Evolutionary conservation across 2,329 filamentous ascomycete genomes (phyloP).

Genomic region (Delphinella strobiligena): DNA sequence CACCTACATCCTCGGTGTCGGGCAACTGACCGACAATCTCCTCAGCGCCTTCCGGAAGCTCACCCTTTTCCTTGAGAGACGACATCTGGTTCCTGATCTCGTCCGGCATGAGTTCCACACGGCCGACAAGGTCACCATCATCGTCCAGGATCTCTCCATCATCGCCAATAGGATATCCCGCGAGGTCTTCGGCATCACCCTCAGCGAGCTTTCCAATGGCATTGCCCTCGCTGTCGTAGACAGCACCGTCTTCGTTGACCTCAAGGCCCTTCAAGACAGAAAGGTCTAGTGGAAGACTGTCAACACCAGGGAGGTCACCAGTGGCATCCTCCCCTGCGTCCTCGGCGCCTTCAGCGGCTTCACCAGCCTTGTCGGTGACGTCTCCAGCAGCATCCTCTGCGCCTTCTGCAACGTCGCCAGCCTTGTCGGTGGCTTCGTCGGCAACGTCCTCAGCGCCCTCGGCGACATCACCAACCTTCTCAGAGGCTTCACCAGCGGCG

Average conservation of each 20-base stretch:
- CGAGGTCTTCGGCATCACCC: conserved; percentile 40
- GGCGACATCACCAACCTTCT: conserved; percentile 19
- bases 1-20: conserved; percentile 20
- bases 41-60: conserved; percentile 23
- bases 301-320: conserved; percentile 20
- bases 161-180: conserved; percentile 40
- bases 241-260: conserved; percentile 42
- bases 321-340: conserved; percentile 20
- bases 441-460: conserved; percentile 16
- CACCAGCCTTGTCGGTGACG: conserved; percentile 14
- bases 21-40: conserved; percentile 21
- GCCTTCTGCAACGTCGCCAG: conserved; percentile 10
- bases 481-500: conserved; percentile 20
- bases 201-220: conserved; percentile 37
- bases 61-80: conserved; percentile 24
- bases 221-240: conserved; percentile 40
- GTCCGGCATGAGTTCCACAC: conserved; percentile 38
- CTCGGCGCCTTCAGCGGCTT: conserved; percentile 19
- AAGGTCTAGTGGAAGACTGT: conserved; percentile 31
- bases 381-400: conserved; percentile 19
- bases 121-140: conserved; percentile 42
- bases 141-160: conserved; percentile 45
- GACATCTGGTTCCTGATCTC: conserved; percentile 29
- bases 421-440: conserved; percentile 21
- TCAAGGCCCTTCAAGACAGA: conserved; percentile 37